A percentile compares a stretch with the other conserved stretches of the same genome.
phyloP scores from a whole-genome alignment of 1,139 yeast genomes.

The Pichia sp. region DNA sequence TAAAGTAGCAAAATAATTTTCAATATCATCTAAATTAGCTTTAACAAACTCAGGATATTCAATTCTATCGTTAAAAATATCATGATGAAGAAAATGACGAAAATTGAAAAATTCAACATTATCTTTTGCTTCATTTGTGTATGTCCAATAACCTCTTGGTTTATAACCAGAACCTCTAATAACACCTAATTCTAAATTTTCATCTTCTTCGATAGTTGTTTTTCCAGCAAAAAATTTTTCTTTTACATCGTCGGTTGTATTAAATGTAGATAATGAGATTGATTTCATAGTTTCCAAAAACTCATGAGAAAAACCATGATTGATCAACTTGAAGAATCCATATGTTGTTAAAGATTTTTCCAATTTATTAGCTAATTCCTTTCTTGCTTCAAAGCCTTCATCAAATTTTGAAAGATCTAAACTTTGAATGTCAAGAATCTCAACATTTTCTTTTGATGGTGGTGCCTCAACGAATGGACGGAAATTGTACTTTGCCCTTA shows the following conservation, averaged over 20 bases:
- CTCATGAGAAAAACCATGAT: constrained; percentile 33
- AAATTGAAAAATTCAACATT: constrained; percentile 39
- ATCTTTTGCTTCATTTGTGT: constrained; percentile 38
- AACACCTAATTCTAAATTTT: constrained; percentile 32
- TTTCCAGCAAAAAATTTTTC: constrained; percentile 38
- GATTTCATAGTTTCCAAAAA: not conserved
- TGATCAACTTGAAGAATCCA: constrained; percentile 41
- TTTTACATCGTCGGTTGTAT: constrained; percentile 39
- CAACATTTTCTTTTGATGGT: constrained; percentile 26
- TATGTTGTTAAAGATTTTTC: constrained; percentile 36
- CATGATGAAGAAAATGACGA: constrained; percentile 33
- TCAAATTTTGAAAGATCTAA: constrained; percentile 33
- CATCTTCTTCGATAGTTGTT: constrained; percentile 24
- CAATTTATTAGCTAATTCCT: constrained; percentile 31
- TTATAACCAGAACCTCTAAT: constrained; percentile 44
- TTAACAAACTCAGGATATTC: constrained; percentile 36
- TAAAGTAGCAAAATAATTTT: constrained; percentile 33
- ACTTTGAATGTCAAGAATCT: constrained; percentile 33
- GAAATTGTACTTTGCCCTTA: constrained; percentile 16
- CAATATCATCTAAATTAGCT: constrained; percentile 34
- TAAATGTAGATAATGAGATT: constrained; percentile 26
- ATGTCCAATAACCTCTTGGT: constrained; percentile 41
- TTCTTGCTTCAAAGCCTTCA: constrained; percentile 31
- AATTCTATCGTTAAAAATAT: constrained; percentile 21
- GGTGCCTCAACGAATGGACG: constrained; percentile 18